phyloP scores from a whole-genome alignment of 306 rosid species.

The Vigna reflexopilosa region DNA sequence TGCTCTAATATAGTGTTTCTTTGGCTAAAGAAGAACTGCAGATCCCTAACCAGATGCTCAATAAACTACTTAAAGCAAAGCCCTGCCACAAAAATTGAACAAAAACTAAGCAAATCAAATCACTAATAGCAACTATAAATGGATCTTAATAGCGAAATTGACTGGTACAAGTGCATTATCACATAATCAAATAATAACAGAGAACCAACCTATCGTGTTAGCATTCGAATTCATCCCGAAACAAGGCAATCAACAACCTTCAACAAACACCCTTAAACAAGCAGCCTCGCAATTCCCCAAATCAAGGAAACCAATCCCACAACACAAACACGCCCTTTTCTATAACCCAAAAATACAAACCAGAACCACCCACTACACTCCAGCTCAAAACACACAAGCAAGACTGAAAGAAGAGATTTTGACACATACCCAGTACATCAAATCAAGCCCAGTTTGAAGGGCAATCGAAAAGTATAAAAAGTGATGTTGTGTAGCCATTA shows the following conservation, averaged over 20 bases:
- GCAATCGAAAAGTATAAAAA: not conserved
- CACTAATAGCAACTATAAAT: not conserved
- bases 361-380: not conserved
- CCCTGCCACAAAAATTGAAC: slow-evolving; percentile 24
- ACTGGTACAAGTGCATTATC: not conserved
- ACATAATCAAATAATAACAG: slow-evolving; percentile 19
- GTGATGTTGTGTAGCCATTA: not conserved
- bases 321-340: not conserved
- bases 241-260: slow-evolving; percentile 19
- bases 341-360: not conserved
- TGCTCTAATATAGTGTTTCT: slow-evolving; percentile 20
- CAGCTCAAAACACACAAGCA: not conserved
- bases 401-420: not conserved
- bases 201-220: not conserved
- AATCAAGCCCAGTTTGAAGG: slow-evolving; percentile 8
- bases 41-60: slow-evolving; percentile 6
- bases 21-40: not conserved
- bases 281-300: slow-evolving; percentile 26
- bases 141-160: slow-evolving; percentile 15
- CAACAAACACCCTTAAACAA: slow-evolving; percentile 9
- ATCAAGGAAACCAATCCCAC: slow-evolving; percentile 24
- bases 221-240: slow-evolving; percentile 4
- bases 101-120: slow-evolving; percentile 30
- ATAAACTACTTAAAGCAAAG: slow-evolving; percentile 9
- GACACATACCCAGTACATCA: not conserved